A percentile compares a stretch with the other conserved stretches of the same genome.
Conservation (phyloP, 345 rosid species). For the Linum tenue region DNA sequence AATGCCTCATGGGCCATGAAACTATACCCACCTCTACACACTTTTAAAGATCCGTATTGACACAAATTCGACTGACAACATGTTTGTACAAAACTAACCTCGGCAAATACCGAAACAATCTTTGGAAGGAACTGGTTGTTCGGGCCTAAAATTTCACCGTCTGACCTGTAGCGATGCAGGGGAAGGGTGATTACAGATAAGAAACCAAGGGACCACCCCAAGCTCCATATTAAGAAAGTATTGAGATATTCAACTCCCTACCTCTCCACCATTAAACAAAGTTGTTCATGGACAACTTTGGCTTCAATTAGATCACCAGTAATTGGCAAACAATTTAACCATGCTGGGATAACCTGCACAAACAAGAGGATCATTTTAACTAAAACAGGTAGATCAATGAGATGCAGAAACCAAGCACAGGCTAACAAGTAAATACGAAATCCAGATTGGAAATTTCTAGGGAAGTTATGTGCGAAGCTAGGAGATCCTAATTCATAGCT, state of each 20-base stretch:
- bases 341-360: slow-evolving; percentile 83
- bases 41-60: no score
- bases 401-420: neutral
- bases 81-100: slow-evolving; percentile 39
- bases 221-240: neutral
- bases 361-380: neutral
- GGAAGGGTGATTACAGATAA: slow-evolving; percentile 3
- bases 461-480: neutral
- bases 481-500: neutral
- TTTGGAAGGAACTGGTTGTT: slow-evolving; percentile 82
- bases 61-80: neutral
- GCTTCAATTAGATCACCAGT: slow-evolving; percentile 93
- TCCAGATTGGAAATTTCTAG: no score
- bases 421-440: neutral
- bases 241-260: slow-evolving; percentile 11
- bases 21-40: no score
- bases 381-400: neutral
- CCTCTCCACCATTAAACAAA: slow-evolving; percentile 97
- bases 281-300: slow-evolving; percentile 92
- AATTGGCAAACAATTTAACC: slow-evolving; percentile 96
- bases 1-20: neutral
- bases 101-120: slow-evolving; percentile 80
- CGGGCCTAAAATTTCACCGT: slow-evolving; percentile 73
- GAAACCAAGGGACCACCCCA: neutral
- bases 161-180: slow-evolving; percentile 53